Evolutionary conservation across 306 rosid species (phyloP).

Genomic region (Lablab purpureus): DNA sequence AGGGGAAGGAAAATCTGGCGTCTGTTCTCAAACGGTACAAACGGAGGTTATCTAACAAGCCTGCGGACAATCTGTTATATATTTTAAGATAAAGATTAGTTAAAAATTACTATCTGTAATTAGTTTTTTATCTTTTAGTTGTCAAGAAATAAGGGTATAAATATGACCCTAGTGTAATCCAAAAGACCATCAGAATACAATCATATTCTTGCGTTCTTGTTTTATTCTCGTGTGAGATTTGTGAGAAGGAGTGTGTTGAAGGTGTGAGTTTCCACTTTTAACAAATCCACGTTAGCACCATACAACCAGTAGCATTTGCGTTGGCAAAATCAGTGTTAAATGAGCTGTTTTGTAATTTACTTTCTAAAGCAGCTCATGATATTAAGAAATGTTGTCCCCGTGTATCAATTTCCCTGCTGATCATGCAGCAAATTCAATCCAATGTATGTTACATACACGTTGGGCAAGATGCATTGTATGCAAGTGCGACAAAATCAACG

Average conservation of each 20-base stretch:
- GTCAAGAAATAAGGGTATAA: too few species aligned
- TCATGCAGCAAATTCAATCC: constrained; percentile 55
- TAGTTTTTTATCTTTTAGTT: too few species aligned
- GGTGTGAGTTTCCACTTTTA: too few species aligned
- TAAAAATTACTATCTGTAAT: too few species aligned
- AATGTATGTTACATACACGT: constrained; percentile 60
- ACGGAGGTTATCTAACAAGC: constrained; percentile 75
- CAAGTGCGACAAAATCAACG: constrained; percentile 58
- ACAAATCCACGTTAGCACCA: constrained; percentile 52
- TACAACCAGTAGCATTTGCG: constrained; percentile 53
- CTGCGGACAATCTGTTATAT: too few species aligned
- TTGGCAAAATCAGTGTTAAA: constrained; percentile 25
- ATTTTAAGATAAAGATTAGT: too few species aligned
- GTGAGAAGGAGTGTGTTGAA: too few species aligned
- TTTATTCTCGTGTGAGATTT: too few species aligned
- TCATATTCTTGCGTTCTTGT: too few species aligned
- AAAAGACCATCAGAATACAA: too few species aligned
- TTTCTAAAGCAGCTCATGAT: constrained; percentile 45
- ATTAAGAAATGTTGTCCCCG: constrained; percentile 39
- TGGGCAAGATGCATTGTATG: constrained; percentile 57
- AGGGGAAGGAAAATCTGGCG: constrained; percentile 83
- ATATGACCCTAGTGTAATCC: too few species aligned
- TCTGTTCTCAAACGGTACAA: constrained; percentile 96
- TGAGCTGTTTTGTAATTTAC: constrained; percentile 35
- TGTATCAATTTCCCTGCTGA: constrained; percentile 46